Evolutionary conservation across 2,329 filamentous ascomycete species (phyloP).

Genomic region (Diaporthe sp.): DNA sequence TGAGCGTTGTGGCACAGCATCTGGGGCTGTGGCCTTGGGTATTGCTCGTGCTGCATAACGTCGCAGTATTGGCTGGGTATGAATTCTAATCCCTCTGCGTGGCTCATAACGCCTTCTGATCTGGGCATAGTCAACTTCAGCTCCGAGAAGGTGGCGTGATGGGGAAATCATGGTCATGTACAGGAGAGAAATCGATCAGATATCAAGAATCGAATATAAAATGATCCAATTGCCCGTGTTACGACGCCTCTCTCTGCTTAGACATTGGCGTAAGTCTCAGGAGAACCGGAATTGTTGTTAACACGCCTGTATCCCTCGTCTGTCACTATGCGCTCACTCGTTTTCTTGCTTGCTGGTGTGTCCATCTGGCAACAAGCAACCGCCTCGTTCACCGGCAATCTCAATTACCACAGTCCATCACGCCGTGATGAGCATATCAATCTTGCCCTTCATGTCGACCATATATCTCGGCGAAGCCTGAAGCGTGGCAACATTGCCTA

Average conservation of each 20-base stretch:
- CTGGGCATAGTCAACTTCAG: conserved; percentile 14
- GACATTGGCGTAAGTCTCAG: neutral
- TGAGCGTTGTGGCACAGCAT: conserved; percentile 9
- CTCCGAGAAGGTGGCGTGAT: conserved; percentile 1
- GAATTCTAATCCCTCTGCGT: neutral
- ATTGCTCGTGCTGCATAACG: conserved; percentile 8
- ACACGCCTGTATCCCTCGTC: neutral
- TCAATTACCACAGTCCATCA: conserved; percentile 74
- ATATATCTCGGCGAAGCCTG: conserved; percentile 68
- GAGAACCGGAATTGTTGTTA: neutral
- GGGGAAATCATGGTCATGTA: neutral
- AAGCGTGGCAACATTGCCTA: conserved; percentile 54
- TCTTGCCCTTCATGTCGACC: conserved; percentile 70
- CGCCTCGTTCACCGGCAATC: conserved; percentile 52
- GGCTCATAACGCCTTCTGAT: conserved; percentile 15
- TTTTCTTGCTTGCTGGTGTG: neutral
- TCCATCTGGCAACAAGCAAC: neutral
- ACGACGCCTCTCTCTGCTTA: neutral
- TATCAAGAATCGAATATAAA: neutral
- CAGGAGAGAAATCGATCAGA: too few species aligned
- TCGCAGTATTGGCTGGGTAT: conserved; percentile 14
- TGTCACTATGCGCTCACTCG: neutral
- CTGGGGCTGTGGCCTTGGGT: neutral
- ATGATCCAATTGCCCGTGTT: neutral
- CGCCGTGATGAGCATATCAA: conserved; percentile 64